These are phyloP conservation scores for Peterozyma xylosa DNA, from an alignment of 805 yeast species.

Conservation along the genomic window DNA sequence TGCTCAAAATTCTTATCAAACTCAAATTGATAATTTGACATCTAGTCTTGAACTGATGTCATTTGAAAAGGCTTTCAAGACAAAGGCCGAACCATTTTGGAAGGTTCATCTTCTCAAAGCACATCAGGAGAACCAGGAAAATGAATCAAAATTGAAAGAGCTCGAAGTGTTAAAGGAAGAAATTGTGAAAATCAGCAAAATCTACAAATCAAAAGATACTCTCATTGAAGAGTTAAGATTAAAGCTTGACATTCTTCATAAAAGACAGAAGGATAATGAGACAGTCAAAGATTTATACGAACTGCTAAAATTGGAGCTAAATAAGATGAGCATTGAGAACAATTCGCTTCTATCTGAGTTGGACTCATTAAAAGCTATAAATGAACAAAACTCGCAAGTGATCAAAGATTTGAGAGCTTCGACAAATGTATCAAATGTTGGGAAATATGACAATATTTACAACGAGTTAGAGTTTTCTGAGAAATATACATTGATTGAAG, in stretches of 20 bases:
- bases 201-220: constrained; percentile 8
- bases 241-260: constrained; percentile 36
- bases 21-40: too few relatives aligned
- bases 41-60: too few relatives aligned
- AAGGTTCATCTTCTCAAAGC: not conserved
- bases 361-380: constrained; percentile 13
- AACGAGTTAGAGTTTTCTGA: constrained; percentile 25
- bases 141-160: not conserved
- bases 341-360: constrained; percentile 12
- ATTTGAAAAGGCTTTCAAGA: too few relatives aligned
- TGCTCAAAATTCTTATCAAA: too few relatives aligned
- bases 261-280: constrained; percentile 28
- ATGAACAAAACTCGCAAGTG: constrained; percentile 13
- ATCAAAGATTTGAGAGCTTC: constrained; percentile 20
- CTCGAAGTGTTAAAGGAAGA: constrained; percentile 3
- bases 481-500: constrained; percentile 32
- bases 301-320: constrained; percentile 15
- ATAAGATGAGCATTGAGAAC: constrained; percentile 16
- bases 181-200: not conserved
- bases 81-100: too few relatives aligned
- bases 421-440: constrained; percentile 17
- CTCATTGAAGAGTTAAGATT: constrained; percentile 34
- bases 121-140: not conserved
- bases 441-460: constrained; percentile 24
- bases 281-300: constrained; percentile 20